Conservation (phyloP, 345 rosid species). For the Hypericum androsaemum region DNA sequence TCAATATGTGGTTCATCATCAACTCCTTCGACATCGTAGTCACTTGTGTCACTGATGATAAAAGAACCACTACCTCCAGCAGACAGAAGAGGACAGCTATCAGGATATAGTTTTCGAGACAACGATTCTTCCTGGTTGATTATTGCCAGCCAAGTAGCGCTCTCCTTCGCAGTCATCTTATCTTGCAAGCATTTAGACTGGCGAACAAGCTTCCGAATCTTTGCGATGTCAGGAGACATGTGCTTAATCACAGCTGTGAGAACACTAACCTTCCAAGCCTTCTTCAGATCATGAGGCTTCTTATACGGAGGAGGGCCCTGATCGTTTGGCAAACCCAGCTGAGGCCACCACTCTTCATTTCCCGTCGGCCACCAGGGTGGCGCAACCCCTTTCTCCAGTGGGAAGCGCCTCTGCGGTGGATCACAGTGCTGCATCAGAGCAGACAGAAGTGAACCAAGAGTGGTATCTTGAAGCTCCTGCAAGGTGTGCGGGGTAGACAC, state of each 20-base stretch:
- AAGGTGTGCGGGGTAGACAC: slow-evolving; percentile 50
- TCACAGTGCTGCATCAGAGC: slow-evolving; percentile 84
- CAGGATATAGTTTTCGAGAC: slow-evolving; percentile 56
- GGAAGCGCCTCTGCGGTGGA: slow-evolving; percentile 78
- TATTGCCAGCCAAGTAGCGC: slow-evolving; percentile 69
- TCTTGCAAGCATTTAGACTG: slow-evolving; percentile 84
- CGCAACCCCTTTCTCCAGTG: slow-evolving; percentile 69
- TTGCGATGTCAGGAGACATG: slow-evolving; percentile 67
- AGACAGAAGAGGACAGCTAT: slow-evolving; percentile 31
- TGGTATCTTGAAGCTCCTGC: slow-evolving; percentile 73
- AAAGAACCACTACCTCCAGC: slow-evolving; percentile 45
- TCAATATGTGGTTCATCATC: slow-evolving; percentile 28
- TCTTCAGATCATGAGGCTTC: slow-evolving; percentile 83
- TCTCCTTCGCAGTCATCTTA: slow-evolving; percentile 88
- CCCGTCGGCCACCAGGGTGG: slow-evolving; percentile 91
- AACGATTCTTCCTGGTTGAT: slow-evolving; percentile 60
- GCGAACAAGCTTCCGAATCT: slow-evolving; percentile 69
- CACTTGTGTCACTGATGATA: slow-evolving; percentile 41
- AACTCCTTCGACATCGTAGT: slow-evolving; percentile 59
- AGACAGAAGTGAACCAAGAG: slow-evolving; percentile 71
- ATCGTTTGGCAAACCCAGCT: slow-evolving; percentile 45
- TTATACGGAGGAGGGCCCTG: slow-evolving; percentile 71
- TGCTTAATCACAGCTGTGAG: slow-evolving; percentile 76
- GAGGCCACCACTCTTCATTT: slow-evolving; percentile 74
- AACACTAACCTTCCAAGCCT: slow-evolving; percentile 77